Evolutionary conservation across 1,284 basidiomycete genomes (phyloP).

Genomic region (Puccinia triticina): DNA sequence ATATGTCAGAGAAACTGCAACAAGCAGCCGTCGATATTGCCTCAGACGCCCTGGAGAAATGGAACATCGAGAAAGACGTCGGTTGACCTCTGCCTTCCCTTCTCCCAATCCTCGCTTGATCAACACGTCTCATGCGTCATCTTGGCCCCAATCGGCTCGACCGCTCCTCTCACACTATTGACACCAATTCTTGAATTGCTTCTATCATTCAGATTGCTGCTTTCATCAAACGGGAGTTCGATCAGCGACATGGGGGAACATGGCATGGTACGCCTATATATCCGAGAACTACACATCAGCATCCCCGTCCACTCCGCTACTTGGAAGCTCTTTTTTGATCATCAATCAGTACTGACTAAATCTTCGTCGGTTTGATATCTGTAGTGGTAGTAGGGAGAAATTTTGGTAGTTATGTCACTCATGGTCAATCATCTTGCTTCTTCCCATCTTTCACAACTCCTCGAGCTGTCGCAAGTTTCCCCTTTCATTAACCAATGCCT

Average conservation of each 20-base stretch:
- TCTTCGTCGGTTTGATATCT: background rate
- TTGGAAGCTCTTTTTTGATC: background rate
- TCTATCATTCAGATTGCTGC: conserved; percentile 37
- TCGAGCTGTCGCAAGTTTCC: too few species aligned
- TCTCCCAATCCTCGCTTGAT: background rate
- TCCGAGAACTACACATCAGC: too few species aligned
- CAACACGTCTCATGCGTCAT: background rate
- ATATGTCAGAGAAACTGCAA: conserved; percentile 47
- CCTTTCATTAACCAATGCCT: background rate
- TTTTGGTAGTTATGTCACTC: conserved; percentile 50
- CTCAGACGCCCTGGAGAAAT: conserved; percentile 45
- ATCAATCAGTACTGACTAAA: background rate
- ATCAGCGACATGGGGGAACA: conserved; percentile 43
- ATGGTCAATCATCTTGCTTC: conserved; percentile 25
- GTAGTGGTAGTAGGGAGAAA: conserved; percentile 37
- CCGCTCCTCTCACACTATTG: too few species aligned
- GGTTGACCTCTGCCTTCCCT: too few species aligned
- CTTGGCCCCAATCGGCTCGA: too few species aligned
- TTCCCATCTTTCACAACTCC: background rate
- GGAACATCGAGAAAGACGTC: conserved; percentile 51
- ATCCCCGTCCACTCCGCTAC: background rate
- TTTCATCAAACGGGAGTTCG: conserved; percentile 46
- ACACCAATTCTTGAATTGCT: background rate
- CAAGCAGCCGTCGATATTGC: conserved; percentile 43
- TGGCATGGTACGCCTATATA: conserved; percentile 43